phyloP scores from a whole-genome alignment of 2,329 filamentous ascomycete species.

The Pyrenophora teres region DNA sequence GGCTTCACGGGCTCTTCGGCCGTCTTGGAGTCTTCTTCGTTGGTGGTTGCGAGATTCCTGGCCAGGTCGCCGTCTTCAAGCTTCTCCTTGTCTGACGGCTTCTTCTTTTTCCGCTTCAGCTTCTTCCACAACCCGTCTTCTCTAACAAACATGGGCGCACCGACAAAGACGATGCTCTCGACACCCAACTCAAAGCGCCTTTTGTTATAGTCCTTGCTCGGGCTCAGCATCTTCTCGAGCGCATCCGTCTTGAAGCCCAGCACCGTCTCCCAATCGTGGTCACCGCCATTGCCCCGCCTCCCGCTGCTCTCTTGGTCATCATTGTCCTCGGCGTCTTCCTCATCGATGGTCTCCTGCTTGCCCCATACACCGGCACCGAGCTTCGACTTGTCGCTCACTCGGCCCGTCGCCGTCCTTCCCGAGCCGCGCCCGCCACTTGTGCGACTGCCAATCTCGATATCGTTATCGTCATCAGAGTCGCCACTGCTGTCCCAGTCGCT shows the following conservation, averaged over 20 bases:
- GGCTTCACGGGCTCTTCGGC: slow-evolving; percentile 16
- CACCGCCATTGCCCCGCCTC: slow-evolving; percentile 30
- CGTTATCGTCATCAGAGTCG: slow-evolving; percentile 42
- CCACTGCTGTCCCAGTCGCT: slow-evolving; percentile 47
- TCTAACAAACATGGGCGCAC: slow-evolving; percentile 50
- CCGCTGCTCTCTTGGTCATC: slow-evolving; percentile 12
- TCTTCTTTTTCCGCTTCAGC: slow-evolving; percentile 38
- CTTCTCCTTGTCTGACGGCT: slow-evolving; percentile 27
- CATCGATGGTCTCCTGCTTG: slow-evolving; percentile 43
- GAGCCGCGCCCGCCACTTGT: slow-evolving; percentile 42
- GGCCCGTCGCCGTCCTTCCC: slow-evolving; percentile 33
- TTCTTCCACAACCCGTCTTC: slow-evolving; percentile 50
- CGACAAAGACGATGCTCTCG: slow-evolving; percentile 48
- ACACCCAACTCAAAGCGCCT: slow-evolving; percentile 48
- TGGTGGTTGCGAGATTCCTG: slow-evolving; percentile 19
- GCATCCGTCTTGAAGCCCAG: slow-evolving; percentile 48
- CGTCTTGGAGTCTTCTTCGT: slow-evolving; percentile 21
- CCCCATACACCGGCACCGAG: slow-evolving; percentile 39
- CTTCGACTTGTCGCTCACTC: slow-evolving; percentile 33
- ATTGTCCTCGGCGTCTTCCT: slow-evolving; percentile 39
- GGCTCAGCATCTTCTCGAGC: slow-evolving; percentile 48
- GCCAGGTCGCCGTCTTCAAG: slow-evolving; percentile 26
- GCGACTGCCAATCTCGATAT: slow-evolving; percentile 42
- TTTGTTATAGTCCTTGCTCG: slow-evolving; percentile 47
- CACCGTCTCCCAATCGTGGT: slow-evolving; percentile 46